Base-by-base conservation (phyloP, 2,329 filamentous ascomycete species). In the Xylariomycetidae sp. region DNA sequence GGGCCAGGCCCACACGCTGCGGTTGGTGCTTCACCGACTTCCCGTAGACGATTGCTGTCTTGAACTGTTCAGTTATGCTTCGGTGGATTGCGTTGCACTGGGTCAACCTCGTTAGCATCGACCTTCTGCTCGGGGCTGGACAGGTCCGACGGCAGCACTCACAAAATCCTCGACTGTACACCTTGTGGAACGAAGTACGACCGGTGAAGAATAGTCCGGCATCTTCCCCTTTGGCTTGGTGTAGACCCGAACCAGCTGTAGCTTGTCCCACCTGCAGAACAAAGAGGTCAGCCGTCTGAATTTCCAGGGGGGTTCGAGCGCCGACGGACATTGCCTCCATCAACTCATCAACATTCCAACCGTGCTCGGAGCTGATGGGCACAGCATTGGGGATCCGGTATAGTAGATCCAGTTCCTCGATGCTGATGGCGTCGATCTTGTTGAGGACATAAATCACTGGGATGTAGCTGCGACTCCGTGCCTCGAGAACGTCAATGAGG, bases 371-470 rank as follows among this genome's bases (percentile, higher is more conserved):
- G 58, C 89, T 95, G 64, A 98, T 96, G 18, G 92, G 92, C 39
- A 92, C 92, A 10, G 92, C 88, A 58, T 96, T 94, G 30, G 92
- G 92, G 47, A 98, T 98, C 25, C 90, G 82, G 65, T 98, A 96
- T 18, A 98, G 72, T 40, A 98, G 68, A 63, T 98, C 92, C 41
- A 98, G 73, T 64, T 98, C 92, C 64, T 98, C 90, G 49, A 98
- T 96, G 32, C 86, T 90, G 59, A 98, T 96, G 35, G 89, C 79
- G 63, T 98, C 92, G 49, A 98, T 98, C 71, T 98, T 98, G 76
- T 98, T 98, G 52, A 98, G 74, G 25, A 93, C 92, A 65, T 98
- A 98, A 34, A 98, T 86, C 44, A 96, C 92, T n/a, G 92, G 92
- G 46, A 98, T 96, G 60, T 98, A 98, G 58, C 85, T 88, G 62